Base-by-base conservation (phyloP, 495 filamentous ascomycete genomes). In the Melanomma pulvis-pyrius region DNA sequence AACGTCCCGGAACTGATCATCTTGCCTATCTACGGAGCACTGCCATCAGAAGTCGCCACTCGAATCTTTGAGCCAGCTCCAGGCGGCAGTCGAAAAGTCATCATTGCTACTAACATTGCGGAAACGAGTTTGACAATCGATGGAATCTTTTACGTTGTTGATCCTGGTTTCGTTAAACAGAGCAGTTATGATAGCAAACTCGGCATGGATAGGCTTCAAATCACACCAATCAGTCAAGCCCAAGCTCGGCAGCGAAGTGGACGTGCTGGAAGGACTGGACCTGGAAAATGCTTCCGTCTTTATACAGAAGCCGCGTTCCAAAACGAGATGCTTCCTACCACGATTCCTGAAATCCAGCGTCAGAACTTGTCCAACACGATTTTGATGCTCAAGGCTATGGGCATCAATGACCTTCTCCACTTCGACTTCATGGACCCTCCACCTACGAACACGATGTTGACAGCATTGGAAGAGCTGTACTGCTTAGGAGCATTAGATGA, bases 391-490 rank as follows among this genome's bases (percentile, higher is more conserved):
- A 99, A 99, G 76, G 94, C 94, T 1, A 98, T 98, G 93, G 94
- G 94, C 2, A 98, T 99, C 74, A 97, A 98, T 70, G 94, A 99
- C 71, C 81, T 99, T 2, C 85, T 99, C 12, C 92, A 96, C 66
- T 99, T 99, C 71, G 93, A 97, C 74, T 99, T 98, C 71, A 97
- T 99, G 93, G 96, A 98, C 71, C 92, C 93, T 1, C 94, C 94
- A 1, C 94, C 96, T 1, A 93, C 92, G 7, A 97, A 97, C 70
- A 97, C 94, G 30, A 98, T 97, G 92, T 84, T 98, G 59, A 96
- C 92, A 58, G 94, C 94, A 1, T 81, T 98, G 13, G 94, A 98
- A 78, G 94, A 97, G 74, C 82, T 98, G 0, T 98, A 98, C 73
- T 92, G 92, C 0, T 78, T 98, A 7, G 92, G 87, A 5, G 93